Evolutionary conservation across 2,329 filamentous ascomycete species (phyloP), one percentile per base, ranked within the genome.

Genomic region (Ceratocystis albifundus): DNA sequence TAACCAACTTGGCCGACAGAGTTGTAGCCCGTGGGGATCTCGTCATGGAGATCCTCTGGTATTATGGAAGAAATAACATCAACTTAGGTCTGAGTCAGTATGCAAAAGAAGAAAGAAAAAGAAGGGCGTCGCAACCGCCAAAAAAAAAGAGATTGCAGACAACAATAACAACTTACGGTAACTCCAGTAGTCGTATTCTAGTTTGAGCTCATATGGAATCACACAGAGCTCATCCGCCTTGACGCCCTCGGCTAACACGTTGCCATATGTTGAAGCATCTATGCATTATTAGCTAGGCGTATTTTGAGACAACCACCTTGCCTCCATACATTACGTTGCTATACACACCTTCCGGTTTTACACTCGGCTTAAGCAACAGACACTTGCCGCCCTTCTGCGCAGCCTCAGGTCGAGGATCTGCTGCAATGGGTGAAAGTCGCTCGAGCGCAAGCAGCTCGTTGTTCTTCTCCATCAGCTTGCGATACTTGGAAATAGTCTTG

Each of bases 121-220:
- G n/a, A n/a, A n/a, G n/a, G n/a, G 46, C 6, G 15, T 25, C 32
- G 30, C n/a, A 61, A 17, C 6, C 22, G 46, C 41, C 3, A 30
- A 55, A 48, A 32, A 15, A 30, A 55, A 48, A 32, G n/a, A 65
- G 8, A 30, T 6, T 55, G 28, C n/a, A 8, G 55, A 12, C 12
- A n/a, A 3, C 30, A 25, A 30, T 7, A 32, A 32, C 15, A 41
- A 74, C 81, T 70, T 80, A 89, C 88, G 80, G 74, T 95, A 93
- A 63, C 80, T 87, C 90, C 91, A 97, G 76, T 92, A 87, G 71
- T 88, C 82, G 76, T 99, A 99, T 70, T 87, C 84, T 67, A 97
- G 80, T 45, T 83, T 77, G 67, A 97, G 76, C 68, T 88, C 81
- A 75, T 88, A 96, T 0, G 90, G 88, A 0, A 91, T 78, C 44